Conservation (phyloP, 1,284 basidiomycete species). For the Pseudozyma tsukubaensis region DNA sequence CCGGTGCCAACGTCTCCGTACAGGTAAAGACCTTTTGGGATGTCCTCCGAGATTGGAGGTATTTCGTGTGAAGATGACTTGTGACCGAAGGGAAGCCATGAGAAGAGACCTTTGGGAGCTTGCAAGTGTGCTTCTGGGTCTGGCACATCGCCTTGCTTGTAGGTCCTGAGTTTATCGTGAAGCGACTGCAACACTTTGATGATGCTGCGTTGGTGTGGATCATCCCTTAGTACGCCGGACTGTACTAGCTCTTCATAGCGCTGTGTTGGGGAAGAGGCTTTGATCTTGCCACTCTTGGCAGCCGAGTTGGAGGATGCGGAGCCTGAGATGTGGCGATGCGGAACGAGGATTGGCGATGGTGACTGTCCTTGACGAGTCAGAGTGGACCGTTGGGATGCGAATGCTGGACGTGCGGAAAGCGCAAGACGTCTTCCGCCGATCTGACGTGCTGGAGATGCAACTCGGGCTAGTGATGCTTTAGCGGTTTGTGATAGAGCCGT, state of each 20-base stretch:
- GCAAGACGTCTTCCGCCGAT: constrained; percentile 26
- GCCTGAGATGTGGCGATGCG: constrained; percentile 7
- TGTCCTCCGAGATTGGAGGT: constrained; percentile 70
- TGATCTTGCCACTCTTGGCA: constrained; percentile 18
- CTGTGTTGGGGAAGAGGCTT: constrained; percentile 72
- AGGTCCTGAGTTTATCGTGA: constrained; percentile 79
- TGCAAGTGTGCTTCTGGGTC: constrained; percentile 55
- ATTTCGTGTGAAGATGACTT: constrained; percentile 42
- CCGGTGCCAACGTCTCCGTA: constrained; percentile 97
- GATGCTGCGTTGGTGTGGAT: constrained; percentile 86
- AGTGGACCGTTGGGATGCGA: constrained; percentile 3
- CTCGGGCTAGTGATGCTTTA: neutral
- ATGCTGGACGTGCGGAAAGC: constrained; percentile 6
- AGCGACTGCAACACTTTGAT: constrained; percentile 83
- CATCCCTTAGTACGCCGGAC: constrained; percentile 78
- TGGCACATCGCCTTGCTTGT: constrained; percentile 70
- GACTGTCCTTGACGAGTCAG: neutral
- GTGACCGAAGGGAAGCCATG: constrained; percentile 44
- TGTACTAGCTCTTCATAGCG: constrained; percentile 82
- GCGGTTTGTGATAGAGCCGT: constrained; percentile 12
- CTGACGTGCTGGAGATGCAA: constrained; percentile 23
- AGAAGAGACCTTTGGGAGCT: constrained; percentile 36
- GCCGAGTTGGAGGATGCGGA: constrained; percentile 14
- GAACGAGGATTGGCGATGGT: neutral
- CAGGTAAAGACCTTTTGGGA: constrained; percentile 92